Evolutionary conservation across 148 eudicot genomes (phyloP).

Genomic region (Vaccinium myrtillus): DNA sequence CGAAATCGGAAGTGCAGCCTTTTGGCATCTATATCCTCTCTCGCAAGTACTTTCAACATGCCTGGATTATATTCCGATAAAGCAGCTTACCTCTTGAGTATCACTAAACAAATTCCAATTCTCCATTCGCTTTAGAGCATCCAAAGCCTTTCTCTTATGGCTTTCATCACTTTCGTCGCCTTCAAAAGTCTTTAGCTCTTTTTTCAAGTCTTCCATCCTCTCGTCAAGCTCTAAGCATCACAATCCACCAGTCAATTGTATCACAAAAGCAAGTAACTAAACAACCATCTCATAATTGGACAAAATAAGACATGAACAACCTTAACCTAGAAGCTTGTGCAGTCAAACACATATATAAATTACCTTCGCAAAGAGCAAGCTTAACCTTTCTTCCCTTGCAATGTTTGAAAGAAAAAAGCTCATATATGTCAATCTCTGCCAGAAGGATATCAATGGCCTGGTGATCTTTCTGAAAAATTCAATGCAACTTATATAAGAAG

Average conservation of each 20-base stretch:
- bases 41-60: not conserved
- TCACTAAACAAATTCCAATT: slow-evolving; percentile 92
- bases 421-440: slow-evolving; percentile 96
- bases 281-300: slow-evolving; percentile 6
- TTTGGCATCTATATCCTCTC: not conserved
- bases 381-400: slow-evolving; percentile 89
- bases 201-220: slow-evolving; percentile 86
- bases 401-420: slow-evolving; percentile 92
- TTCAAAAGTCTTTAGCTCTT: slow-evolving; percentile 82
- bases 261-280: slow-evolving; percentile 9
- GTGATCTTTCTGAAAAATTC: slow-evolving; percentile 69
- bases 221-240: slow-evolving; percentile 77
- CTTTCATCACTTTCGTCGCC: slow-evolving; percentile 72
- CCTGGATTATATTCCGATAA: not conserved
- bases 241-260: slow-evolving; percentile 14
- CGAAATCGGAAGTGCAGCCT: not conserved
- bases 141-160: slow-evolving; percentile 70
- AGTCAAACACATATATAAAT: slow-evolving; percentile 17
- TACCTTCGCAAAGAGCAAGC: slow-evolving; percentile 98
- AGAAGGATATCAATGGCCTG: slow-evolving; percentile 94
- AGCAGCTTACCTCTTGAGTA: slow-evolving; percentile 53
- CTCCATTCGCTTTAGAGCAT: slow-evolving; percentile 89
- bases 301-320: not conserved
- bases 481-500: slow-evolving; percentile 3
- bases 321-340: not conserved